Evolutionary conservation across 805 yeast genomes (phyloP).

Genomic region (Komagataella kurtzmanii): DNA sequence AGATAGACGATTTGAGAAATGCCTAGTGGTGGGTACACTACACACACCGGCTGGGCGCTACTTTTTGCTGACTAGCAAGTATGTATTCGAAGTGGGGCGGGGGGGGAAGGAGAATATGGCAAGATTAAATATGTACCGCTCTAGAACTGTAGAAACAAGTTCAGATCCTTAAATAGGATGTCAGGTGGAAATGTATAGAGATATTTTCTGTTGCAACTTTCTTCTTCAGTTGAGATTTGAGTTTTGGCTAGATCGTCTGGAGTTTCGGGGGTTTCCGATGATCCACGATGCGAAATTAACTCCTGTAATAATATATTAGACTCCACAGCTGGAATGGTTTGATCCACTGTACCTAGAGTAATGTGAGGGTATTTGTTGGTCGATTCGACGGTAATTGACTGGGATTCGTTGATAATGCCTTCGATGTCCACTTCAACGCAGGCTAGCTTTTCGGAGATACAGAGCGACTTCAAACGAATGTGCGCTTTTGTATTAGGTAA

Average conservation of each 20-base stretch:
- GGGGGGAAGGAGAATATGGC: neutral
- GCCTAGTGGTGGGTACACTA: neutral
- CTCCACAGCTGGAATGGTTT: neutral
- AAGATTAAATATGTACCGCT: too few relatives aligned
- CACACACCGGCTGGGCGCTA: neutral
- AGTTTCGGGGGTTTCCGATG: neutral
- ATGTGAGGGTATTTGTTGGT: conserved; percentile 47
- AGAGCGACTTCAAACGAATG: neutral
- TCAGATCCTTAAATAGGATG: neutral
- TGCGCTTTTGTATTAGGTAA: neutral
- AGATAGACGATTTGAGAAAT: neutral
- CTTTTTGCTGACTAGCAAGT: neutral
- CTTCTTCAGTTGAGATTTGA: neutral
- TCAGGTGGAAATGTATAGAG: neutral
- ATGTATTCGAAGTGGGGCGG: neutral
- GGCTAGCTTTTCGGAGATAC: conserved; percentile 20
- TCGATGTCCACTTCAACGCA: conserved; percentile 36
- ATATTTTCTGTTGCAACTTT: neutral
- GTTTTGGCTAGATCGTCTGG: neutral
- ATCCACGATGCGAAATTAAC: neutral
- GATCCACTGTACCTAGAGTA: conserved; percentile 46
- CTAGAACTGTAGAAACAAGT: neutral
- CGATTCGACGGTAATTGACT: conserved; percentile 9
- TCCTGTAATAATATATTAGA: neutral
- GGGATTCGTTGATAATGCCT: conserved; percentile 4